Evolutionary conservation across 1,284 basidiomycete species (phyloP).

Genomic region (Fistulina hepatica): DNA sequence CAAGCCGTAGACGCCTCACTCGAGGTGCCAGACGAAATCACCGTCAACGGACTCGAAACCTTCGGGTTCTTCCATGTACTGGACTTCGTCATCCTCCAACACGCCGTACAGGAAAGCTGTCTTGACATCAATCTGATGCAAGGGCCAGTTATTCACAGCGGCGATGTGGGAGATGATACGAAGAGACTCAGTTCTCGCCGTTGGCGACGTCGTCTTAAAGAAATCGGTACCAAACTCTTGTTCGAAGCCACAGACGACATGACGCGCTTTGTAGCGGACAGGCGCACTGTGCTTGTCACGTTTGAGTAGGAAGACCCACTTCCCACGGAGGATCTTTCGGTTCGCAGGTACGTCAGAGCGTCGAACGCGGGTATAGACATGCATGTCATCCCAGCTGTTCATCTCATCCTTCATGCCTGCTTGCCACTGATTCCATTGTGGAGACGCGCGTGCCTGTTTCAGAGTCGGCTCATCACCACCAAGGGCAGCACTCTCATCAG

Average conservation of each 20-base stretch:
- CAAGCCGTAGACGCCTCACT: constrained; percentile 17
- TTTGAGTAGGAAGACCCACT: constrained; percentile 24
- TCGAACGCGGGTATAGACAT: constrained; percentile 23
- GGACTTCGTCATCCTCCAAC: constrained; percentile 1
- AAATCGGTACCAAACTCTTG: constrained; percentile 32
- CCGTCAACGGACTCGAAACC: constrained; percentile 16
- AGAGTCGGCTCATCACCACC: no score
- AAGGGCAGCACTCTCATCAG: no score
- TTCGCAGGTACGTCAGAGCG: constrained; percentile 15
- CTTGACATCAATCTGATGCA: constrained; percentile 26
- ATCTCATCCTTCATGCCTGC: constrained; percentile 18
- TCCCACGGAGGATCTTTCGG: constrained; percentile 18
- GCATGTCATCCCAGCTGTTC: constrained; percentile 14
- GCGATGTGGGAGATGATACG: constrained; percentile 28
- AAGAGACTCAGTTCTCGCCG: constrained; percentile 26
- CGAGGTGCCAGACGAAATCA: constrained; percentile 14
- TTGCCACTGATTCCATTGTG: constrained; percentile 18
- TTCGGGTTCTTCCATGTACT: constrained; percentile 3
- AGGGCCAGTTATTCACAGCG: constrained; percentile 26
- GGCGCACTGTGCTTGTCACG: constrained; percentile 19
- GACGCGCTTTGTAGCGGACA: constrained; percentile 25
- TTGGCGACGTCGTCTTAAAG: constrained; percentile 32
- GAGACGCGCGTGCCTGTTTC: constrained; percentile 16
- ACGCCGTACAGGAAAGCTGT: constrained; percentile 19
- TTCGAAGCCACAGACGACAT: constrained; percentile 30